A percentile compares a stretch with the other conserved stretches of the same genome.
phyloP scores from a whole-genome alignment of 1,139 yeast species.

The Geotrichum restrictum region DNA sequence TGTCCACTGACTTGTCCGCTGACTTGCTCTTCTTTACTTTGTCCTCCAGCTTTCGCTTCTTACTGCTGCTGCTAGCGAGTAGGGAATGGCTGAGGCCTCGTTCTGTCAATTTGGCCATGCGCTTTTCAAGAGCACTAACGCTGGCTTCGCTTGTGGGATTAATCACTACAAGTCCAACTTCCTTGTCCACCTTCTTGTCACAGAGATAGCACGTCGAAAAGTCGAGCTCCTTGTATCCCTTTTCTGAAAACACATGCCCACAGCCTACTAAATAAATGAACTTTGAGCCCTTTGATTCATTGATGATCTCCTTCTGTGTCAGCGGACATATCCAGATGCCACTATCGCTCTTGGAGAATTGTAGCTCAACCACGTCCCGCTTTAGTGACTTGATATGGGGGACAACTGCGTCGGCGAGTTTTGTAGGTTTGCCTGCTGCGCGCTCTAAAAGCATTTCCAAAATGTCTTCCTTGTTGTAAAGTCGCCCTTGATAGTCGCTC shows the following conservation, averaged over 20 bases:
- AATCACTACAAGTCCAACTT: constrained; percentile 39
- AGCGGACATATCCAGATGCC: constrained; percentile 53
- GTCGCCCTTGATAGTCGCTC: constrained; percentile 64
- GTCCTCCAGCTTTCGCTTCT: constrained; percentile 17
- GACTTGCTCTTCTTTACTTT: constrained; percentile 4
- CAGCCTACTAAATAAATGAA: constrained; percentile 51
- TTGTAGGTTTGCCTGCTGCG: constrained; percentile 33
- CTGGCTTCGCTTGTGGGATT: constrained; percentile 39
- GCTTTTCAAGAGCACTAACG: constrained; percentile 33
- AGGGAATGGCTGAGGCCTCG: constrained; percentile 50
- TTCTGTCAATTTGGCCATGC: constrained; percentile 39
- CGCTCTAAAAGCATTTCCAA: constrained; percentile 52
- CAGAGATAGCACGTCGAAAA: constrained; percentile 44
- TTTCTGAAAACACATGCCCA: constrained; percentile 51
- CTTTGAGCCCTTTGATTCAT: constrained; percentile 36
- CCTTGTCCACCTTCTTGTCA: constrained; percentile 32
- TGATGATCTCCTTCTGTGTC: constrained; percentile 41
- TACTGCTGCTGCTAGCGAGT: constrained; percentile 37
- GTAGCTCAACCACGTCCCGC: constrained; percentile 49
- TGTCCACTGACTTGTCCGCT: too few species aligned
- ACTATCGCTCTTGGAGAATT: constrained; percentile 30
- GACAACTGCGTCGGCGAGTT: constrained; percentile 19
- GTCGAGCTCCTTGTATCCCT: constrained; percentile 31
- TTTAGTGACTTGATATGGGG: constrained; percentile 28
- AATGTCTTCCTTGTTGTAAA: constrained; percentile 67